Base-by-base conservation (phyloP, 805 yeast species). In the Yarrowia divulgata region DNA sequence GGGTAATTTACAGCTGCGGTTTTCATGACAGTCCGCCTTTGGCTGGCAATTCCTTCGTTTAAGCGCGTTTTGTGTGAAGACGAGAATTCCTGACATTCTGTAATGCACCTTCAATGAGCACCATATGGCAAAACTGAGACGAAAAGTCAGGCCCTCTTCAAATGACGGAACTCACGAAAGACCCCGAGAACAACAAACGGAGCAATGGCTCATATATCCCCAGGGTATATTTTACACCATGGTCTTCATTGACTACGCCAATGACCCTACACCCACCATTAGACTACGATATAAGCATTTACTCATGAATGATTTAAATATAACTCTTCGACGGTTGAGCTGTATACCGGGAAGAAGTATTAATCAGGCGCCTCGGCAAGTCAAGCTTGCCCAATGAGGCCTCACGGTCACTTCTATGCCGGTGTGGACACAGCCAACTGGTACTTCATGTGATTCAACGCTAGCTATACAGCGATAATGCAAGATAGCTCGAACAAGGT, bases 391-490 rank as follows among this genome's bases (percentile, higher is more conserved):
- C 23, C 16, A 8, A 7, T 6, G 35, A 48, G 10, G 14, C 52
- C 7, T 19, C 40, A 8, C 29, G 32, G 16, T 16, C 23, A 34
- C 43, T 13, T 12, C 29, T 18, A 14, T 8, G 29, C 12, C 18
- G 6, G n/a, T 42, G 18, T 23, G 8, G 8, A 5, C 40, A 3
- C 58, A 35, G 32, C n/a, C 58, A 54, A 39, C 45, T 19, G 60
- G 35, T 54, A 14, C 45, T 18, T 37, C n/a, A 18, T 54, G 29
- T 54, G 18, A 12, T 23, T 23, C 48, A 29, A 42, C 48, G n/a
- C 35, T 42, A 57, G 63, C 63, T 29, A 42, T 57, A 57, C 63
- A 57, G 63, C 63, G 63, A 57, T 57, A 57, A 57, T 57, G 63
- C 63, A 57, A 40, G 63, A 57, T 57, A 57, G 63, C 39, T 39